Base-by-base conservation (phyloP, 164 flowering plant genomes). In the Magnolia sinica region DNA sequence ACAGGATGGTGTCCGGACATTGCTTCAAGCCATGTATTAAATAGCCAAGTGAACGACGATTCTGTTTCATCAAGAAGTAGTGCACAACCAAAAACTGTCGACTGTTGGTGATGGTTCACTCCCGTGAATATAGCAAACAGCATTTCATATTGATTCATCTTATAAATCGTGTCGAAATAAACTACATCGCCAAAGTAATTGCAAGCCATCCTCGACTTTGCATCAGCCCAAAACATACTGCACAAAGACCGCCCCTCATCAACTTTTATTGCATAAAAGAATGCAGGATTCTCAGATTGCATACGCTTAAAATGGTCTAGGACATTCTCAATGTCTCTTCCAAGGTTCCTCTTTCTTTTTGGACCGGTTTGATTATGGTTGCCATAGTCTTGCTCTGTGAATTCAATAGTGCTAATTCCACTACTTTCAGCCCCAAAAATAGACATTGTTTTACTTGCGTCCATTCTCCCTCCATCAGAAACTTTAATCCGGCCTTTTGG, bases 331-430 rank as follows among this genome's bases (percentile, higher is more conserved):
- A 86, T 81, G 78, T 91, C 98, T 52, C 94, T 92, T 74, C 90
- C 97, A 63, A 91, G 77, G 73, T 84, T 88, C 81, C 83, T 90
- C 79, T 84, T 76, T 59, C 73, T 27, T 72, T 37, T 71, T 24
- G 49, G 58, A 14, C 87, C 9, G 87, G 86, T 76, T 85, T 91
- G 81, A 92, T 90, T 89, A 79, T 94, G 91, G 78, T 89, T 91
- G 78, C 95, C 81, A 73, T 92, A 90, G 71, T 94, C 98, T 5
- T 87, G 90, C 84, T 90, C 93, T 0, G 92, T 88, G 76, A 92
- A 94, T 1, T 97, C 98, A 75, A 92, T 91, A 68, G 88, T 90
- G 77, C 89, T 89, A 68, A 88, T 83, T 20, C 96, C 96, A 76
- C 93, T 93, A 82, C 84, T 89, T 82, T 92, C 93, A 64, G 89